Base-by-base conservation (phyloP, 495 filamentous ascomycete genomes). In the Chaetomidium leptoderma region DNA sequence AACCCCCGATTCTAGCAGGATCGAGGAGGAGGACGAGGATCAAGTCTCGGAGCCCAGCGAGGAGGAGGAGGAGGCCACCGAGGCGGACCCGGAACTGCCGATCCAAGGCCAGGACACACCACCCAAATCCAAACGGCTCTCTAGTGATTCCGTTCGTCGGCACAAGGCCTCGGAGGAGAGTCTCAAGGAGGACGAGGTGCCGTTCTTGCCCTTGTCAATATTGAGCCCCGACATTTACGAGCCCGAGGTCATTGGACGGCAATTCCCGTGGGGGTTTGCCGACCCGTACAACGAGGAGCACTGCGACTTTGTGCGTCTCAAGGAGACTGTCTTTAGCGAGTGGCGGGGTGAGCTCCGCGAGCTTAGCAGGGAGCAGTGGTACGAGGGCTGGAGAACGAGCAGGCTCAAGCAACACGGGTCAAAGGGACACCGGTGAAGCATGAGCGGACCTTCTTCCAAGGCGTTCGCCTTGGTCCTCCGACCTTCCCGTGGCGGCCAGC, bases 251-350 rank as follows among this genome's bases (percentile, higher is more conserved):
- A 72, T 92, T 51, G 93, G 92, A 17, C 84, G 93, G 50, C 85
- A 83, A 45, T 98, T 97, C 65, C 89, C 95, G 5, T 98, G 93
- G 93, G 93, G 93, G 19, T 92, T 96, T 66, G 93, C 93, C 11
- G 90, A 96, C 64, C 93, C 93, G 0, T 89, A 91, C 74, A 83
- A 97, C 65, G 76, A 86, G 32, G 84, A 87, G 62, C 93, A 98
- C 74, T 98, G 95, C 73, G 92, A 98, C 71, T 91, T 97, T 72
- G 76, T 87, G n/a, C 84, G 85, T 55, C 77, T 98, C 58, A 92
- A 91, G 75, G 91, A 97, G 21, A 84, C 85, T 6, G 89, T 97
- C 21, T 98, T 98, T 70, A 85, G 73, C 65, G 95, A 97, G 67
- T 98, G 93, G 93, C 82, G 91, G 42, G 81, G 80, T 16, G 93